A percentile compares a stretch with the other conserved stretches of the same genome.
Conservation (phyloP, 192 early-diverging fungal genomes). For the Umbelopsis vinacea region DNA sequence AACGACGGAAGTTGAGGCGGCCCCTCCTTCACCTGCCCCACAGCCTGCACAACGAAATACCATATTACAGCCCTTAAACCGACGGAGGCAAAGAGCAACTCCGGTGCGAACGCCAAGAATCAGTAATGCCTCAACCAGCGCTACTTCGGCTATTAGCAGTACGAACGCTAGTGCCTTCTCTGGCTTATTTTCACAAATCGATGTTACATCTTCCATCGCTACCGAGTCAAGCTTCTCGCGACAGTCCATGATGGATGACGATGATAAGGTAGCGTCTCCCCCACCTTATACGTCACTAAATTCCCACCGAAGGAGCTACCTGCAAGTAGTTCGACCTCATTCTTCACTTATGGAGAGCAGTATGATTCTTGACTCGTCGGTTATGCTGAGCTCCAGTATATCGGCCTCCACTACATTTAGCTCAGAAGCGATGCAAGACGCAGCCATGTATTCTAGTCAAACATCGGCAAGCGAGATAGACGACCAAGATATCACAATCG, state of each 20-base stretch:
- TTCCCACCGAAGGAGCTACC: conserved; percentile 1
- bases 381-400: conserved; percentile 12
- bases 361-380: conserved; percentile 3
- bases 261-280: conserved; percentile 12
- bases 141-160: conserved; percentile 8
- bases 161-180: conserved; percentile 9
- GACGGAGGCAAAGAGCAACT: neutral
- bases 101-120: neutral
- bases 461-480: neutral
- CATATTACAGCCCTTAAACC: conserved; percentile 14
- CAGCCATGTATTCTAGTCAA: neutral
- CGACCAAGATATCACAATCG: conserved; percentile 2
- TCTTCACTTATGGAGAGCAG: conserved; percentile 9
- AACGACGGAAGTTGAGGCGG: neutral
- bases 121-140: neutral
- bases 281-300: conserved; percentile 3
- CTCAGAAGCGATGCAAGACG: neutral
- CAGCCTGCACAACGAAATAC: neutral
- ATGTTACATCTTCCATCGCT: conserved; percentile 11
- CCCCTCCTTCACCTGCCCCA: neutral
- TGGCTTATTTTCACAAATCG: conserved; percentile 14
- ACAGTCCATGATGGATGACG: neutral
- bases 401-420: conserved; percentile 15
- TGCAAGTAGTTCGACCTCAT: conserved; percentile 7
- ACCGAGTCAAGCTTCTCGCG: conserved; percentile 10